Conservation (phyloP, 2,329 filamentous ascomycete genomes). For the Trichoderma asperellum region DNA sequence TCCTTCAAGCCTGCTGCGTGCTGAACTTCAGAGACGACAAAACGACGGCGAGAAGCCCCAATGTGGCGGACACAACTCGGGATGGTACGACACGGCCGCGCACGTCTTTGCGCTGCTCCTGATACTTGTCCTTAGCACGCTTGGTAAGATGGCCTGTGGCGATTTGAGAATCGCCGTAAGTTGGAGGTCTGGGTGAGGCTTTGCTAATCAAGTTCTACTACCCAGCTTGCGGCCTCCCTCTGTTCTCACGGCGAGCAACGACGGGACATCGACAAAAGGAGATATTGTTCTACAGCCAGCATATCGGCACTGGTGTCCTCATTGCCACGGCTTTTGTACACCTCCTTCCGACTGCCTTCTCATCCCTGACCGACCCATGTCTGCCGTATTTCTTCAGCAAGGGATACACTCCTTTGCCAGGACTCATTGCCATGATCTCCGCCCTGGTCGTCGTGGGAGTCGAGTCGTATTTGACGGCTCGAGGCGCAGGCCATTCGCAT, state of each 20-base stretch:
- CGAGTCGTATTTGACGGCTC: constrained; percentile 85
- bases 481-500: constrained; percentile 65
- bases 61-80: constrained; percentile 57
- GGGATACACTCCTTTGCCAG: constrained; percentile 78
- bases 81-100: constrained; percentile 66
- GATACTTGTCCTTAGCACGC: constrained; percentile 64
- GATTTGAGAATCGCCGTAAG: background rate
- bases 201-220: constrained; percentile 10
- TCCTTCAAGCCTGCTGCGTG: constrained; percentile 55
- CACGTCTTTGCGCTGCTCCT: constrained; percentile 71
- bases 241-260: constrained; percentile 63
- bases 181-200: too few relatives aligned
- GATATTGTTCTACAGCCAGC: constrained; percentile 69
- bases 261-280: constrained; percentile 60
- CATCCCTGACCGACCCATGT: constrained; percentile 68
- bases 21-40: constrained; percentile 56
- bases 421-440: constrained; percentile 79
- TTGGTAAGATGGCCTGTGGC: constrained; percentile 47
- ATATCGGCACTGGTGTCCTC: constrained; percentile 83
- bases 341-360: constrained; percentile 69
- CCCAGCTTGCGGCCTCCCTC: constrained; percentile 66
- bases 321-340: constrained; percentile 86
- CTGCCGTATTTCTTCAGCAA: constrained; percentile 79
- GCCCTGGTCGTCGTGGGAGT: constrained; percentile 82
- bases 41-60: constrained; percentile 49